Evolutionary conservation across 441 rosid genomes (phyloP).

Genomic region (Populus hybrid): DNA sequence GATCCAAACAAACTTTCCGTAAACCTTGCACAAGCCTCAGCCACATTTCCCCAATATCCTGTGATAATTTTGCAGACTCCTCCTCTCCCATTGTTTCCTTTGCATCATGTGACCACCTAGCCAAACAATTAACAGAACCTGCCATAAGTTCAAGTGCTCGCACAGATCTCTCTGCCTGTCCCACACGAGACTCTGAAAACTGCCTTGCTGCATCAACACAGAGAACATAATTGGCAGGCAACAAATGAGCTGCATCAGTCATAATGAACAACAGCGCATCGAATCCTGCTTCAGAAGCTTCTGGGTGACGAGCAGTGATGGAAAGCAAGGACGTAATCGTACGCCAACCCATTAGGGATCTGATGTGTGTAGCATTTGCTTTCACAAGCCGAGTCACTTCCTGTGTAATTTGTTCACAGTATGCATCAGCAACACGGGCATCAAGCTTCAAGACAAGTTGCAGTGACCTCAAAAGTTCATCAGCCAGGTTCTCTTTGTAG

Average conservation of each 20-base stretch:
- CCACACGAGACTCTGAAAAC: constrained; percentile 97
- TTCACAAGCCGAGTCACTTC: constrained; percentile 96
- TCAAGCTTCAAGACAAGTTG: constrained; percentile 96
- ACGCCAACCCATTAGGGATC: constrained; percentile 93
- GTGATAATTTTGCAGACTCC: constrained; percentile 43
- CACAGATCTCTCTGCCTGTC: constrained; percentile 84
- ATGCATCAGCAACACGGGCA: constrained; percentile 98
- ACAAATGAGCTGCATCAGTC: constrained; percentile 74
- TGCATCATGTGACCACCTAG: constrained; percentile 66
- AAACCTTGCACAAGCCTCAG: constrained; percentile 88
- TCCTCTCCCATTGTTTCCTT: constrained; percentile 68
- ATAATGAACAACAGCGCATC: constrained; percentile 74
- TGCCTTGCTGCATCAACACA: constrained; percentile 89
- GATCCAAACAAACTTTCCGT: constrained; percentile 97
- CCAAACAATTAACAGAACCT: constrained; percentile 69
- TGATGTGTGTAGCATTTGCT: constrained; percentile 89
- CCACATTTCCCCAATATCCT: constrained; percentile 96
- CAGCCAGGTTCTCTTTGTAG: constrained; percentile 90
- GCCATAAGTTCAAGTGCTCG: constrained; percentile 83
- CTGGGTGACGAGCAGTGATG: constrained; percentile 91
- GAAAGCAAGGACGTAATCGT: constrained; percentile 85
- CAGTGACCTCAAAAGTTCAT: constrained; percentile 91
- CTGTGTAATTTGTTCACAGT: constrained; percentile 87
- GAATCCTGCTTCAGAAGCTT: constrained; percentile 96
- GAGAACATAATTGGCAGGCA: constrained; percentile 51